Conservation (phyloP, 192 early-diverging fungal species). For the Coemansia sp. region DNA sequence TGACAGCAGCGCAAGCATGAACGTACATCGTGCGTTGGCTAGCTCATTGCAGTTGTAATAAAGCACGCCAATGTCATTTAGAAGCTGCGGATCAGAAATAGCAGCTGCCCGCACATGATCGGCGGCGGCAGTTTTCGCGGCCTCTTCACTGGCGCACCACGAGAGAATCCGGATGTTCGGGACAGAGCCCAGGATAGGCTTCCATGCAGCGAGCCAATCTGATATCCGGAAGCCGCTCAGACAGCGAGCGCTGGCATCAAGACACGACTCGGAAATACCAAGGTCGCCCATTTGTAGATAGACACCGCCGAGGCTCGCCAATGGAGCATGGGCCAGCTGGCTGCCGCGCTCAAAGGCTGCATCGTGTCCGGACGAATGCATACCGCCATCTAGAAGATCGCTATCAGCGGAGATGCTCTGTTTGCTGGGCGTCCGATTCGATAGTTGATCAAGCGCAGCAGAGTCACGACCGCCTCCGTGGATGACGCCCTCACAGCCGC, state of each 20-base stretch:
- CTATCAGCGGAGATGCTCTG: neutral
- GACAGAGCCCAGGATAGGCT: conserved; percentile 11
- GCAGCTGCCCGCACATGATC: conserved; percentile 10
- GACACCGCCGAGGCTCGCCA: conserved; percentile 47
- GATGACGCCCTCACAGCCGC: conserved; percentile 45
- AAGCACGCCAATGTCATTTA: conserved; percentile 46
- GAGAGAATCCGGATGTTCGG: conserved; percentile 8
- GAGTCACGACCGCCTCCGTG: conserved; percentile 36
- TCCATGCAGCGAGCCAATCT: conserved; percentile 32
- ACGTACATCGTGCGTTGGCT: conserved; percentile 20
- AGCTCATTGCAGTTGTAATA: conserved; percentile 29
- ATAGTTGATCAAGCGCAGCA: neutral
- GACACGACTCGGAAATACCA: conserved; percentile 49
- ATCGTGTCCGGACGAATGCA: neutral
- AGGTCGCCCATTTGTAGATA: conserved; percentile 52
- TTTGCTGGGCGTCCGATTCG: conserved; percentile 19
- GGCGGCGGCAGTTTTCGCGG: neutral
- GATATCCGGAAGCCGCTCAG: conserved; percentile 28
- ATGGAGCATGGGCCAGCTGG: conserved; percentile 43
- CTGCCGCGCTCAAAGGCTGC: conserved; percentile 27
- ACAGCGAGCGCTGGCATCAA: conserved; percentile 46
- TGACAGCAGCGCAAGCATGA: conserved; percentile 17
- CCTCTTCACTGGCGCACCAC: conserved; percentile 16
- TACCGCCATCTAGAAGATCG: neutral
- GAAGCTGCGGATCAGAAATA: conserved; percentile 39